These are phyloP conservation scores for Dictyostelium citrinum DNA, from an alignment of 78 protist genomes.

Conservation along the genomic window DNA sequence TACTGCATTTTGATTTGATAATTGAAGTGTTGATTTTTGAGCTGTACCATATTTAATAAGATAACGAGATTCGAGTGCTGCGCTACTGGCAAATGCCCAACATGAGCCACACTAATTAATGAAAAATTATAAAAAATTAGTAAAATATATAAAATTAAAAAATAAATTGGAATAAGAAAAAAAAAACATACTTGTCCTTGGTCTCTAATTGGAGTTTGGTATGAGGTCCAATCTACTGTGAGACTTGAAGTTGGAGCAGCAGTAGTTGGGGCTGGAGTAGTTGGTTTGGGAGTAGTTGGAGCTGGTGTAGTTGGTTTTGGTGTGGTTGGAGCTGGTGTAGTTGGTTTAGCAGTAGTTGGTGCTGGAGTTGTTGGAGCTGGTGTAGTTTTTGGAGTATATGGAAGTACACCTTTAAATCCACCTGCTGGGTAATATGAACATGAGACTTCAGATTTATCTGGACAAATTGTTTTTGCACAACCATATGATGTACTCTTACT, in stretches of 20 bases:
- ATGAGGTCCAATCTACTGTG: slow-evolving; percentile 68
- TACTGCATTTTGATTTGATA: slow-evolving; percentile 39
- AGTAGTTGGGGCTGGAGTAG: background rate
- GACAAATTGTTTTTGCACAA: slow-evolving; percentile 20
- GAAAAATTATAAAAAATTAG: background rate
- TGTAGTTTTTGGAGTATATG: slow-evolving; percentile 10
- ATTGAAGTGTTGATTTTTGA: background rate
- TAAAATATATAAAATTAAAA: background rate
- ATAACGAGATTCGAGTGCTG: slow-evolving; percentile 25
- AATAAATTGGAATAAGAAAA: background rate
- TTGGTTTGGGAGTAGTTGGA: background rate
- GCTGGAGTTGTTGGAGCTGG: background rate
- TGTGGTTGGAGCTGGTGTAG: slow-evolving; percentile 4
- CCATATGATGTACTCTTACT: background rate
- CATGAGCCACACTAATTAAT: slow-evolving; percentile 42
- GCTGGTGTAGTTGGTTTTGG: slow-evolving; percentile 11
- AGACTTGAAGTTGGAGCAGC: background rate
- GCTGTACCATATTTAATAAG: background rate
- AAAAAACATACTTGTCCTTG: slow-evolving; percentile 67
- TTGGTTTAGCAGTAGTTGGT: slow-evolving; percentile 12
- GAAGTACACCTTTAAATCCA: background rate
- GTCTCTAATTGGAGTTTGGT: slow-evolving; percentile 87
- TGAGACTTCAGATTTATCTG: background rate
- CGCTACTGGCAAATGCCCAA: slow-evolving; percentile 84
- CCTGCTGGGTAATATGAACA: slow-evolving; percentile 51